These are phyloP conservation scores for Chaetomiaceae sp. DNA, from an alignment of 2,329 filamentous ascomycete species.

Conservation along the genomic window DNA sequence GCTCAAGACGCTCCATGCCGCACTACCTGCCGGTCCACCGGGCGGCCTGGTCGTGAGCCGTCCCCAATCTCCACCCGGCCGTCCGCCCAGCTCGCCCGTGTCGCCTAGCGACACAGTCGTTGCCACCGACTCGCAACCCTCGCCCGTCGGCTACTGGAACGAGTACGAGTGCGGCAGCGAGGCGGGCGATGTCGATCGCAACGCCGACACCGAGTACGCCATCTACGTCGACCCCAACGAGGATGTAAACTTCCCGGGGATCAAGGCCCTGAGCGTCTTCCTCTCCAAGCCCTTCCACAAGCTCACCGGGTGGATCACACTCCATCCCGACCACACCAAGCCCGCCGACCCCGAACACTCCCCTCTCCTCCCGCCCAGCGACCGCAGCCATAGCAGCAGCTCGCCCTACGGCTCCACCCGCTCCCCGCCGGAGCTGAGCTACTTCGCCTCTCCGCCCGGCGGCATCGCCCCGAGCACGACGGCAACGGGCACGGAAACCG, in stretches of 20 bases:
- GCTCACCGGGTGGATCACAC: constrained; percentile 47
- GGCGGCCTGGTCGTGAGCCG: constrained; percentile 11
- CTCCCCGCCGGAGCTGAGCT: constrained; percentile 18
- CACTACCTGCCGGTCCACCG: constrained; percentile 33
- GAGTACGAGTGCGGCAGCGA: constrained; percentile 83
- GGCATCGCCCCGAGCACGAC: not conserved
- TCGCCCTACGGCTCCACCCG: constrained; percentile 21
- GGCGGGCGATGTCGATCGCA: constrained; percentile 45
- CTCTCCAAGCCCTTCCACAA: constrained; percentile 47
- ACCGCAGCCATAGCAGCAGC: not conserved
- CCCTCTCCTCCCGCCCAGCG: constrained; percentile 30
- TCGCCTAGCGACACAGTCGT: constrained; percentile 20
- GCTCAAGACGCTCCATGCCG: constrained; percentile 42
- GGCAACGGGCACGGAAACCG: constrained; percentile 34
- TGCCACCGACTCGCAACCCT: constrained; percentile 19
- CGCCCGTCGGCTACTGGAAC: constrained; percentile 64
- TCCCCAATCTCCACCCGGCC: constrained; percentile 8
- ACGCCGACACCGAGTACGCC: constrained; percentile 52
- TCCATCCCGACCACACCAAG: constrained; percentile 9
- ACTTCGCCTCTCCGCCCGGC: constrained; percentile 28
- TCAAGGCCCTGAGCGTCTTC: constrained; percentile 54
- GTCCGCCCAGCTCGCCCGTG: constrained; percentile 10
- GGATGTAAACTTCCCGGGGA: constrained; percentile 54
- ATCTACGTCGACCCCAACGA: constrained; percentile 72
- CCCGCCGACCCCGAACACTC: constrained; percentile 23